Base-by-base conservation (phyloP, 2,329 filamentous ascomycete genomes). In the Epichloe bromicola region DNA sequence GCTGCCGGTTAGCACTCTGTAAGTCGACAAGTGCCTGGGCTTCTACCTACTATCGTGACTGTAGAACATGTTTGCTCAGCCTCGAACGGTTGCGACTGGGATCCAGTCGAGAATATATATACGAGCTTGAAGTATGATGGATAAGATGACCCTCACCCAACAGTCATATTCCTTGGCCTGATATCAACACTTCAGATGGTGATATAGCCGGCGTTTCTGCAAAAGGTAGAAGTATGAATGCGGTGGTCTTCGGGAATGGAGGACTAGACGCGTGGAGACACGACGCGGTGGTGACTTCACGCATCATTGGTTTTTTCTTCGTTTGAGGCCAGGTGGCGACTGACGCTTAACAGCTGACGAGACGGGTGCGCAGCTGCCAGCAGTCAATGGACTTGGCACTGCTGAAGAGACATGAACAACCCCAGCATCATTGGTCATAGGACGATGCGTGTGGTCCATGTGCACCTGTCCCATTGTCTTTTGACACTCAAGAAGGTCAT, bases 11-110 rank as follows among this genome's bases (percentile, higher is more conserved):
- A 68, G 62, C 12, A 38, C 15, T 10, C 23, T 19, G 4, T 0
- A 33, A 30, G 20, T 12, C 11, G 12, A 38, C 15, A 33, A 34
- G 3, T 14, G 14, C n/a, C 20, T 39, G 10, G 20, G 11, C 30
- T 17, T 20, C 15, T 14, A 26, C 34, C 8, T 73, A 93, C 91
- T 88, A 69, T 96, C 90, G 70, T 95, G 88, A 60, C 87, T 94
- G 71, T 95, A 97, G 65, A 96, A 96, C 90, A 96, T 96, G 59
- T 37, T 65, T 26, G 10, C 3, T 33, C 39, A 39, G 8, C 6
- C 7, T 23, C 33, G 10, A 1, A 30, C 26, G 30, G 30, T 11
- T 30, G 8, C 30, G 30, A 30, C 30, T 11, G 30, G 8, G 30
- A 10, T 4, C 10, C 11, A 15, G 36, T 17, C 8, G 19, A 44